Evolutionary conservation across 768 basidiomycete genomes (phyloP).

Genomic region (Rhizopogon vulgaris): DNA sequence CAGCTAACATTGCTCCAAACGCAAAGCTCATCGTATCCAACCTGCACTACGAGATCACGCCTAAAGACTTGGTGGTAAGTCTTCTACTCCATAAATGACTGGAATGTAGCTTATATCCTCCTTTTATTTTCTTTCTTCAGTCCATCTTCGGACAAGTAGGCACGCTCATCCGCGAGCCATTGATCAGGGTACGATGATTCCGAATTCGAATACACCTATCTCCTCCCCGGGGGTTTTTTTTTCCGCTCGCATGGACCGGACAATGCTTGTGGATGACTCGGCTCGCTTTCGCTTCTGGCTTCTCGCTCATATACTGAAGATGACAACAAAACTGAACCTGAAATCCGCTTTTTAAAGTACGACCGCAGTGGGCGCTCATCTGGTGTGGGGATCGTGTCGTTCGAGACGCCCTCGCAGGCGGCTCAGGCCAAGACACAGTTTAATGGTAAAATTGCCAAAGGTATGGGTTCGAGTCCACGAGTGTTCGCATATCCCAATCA

Average conservation of each 20-base stretch:
- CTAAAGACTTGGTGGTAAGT: constrained; percentile 84
- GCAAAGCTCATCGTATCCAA: constrained; percentile 75
- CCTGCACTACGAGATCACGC: constrained; percentile 86
- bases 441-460: constrained; percentile 84
- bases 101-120: constrained; percentile 2
- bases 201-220: constrained; percentile 34
- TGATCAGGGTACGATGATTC: constrained; percentile 85
- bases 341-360: constrained; percentile 64
- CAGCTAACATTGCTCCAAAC: constrained; percentile 24
- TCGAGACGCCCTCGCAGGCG: constrained; percentile 75
- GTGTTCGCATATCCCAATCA: background rate
- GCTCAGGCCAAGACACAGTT: constrained; percentile 78
- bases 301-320: constrained; percentile 26
- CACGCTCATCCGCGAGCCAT: constrained; percentile 87
- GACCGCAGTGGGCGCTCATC: constrained; percentile 92
- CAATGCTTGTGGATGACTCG: constrained; percentile 19
- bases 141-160: constrained; percentile 89
- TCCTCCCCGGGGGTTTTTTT: constrained; percentile 15
- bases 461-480: constrained; percentile 30
- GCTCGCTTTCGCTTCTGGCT: constrained; percentile 39
- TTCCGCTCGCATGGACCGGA: constrained; percentile 25
- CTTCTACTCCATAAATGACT: constrained; percentile 7
- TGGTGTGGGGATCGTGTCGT: constrained; percentile 75
- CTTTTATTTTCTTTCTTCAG: constrained; percentile 32
- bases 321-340: constrained; percentile 52